Conservation (phyloP, 2,329 filamentous ascomycete species). For the Colletotrichum endophyticum region DNA sequence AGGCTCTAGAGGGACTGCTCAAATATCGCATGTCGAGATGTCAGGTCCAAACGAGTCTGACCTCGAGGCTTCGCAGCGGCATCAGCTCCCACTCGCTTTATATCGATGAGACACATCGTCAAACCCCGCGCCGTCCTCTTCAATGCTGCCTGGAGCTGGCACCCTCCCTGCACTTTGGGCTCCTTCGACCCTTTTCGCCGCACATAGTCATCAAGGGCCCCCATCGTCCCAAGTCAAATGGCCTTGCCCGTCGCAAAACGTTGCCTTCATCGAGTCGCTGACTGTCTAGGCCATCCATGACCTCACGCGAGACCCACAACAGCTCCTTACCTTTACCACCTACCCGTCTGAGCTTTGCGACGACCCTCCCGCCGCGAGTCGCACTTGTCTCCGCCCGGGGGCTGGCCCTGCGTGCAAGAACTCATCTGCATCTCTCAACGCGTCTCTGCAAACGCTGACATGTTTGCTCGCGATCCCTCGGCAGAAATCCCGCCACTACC, state of each 20-base stretch:
- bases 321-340: background rate
- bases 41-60: background rate
- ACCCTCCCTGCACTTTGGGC: slow-evolving; percentile 4
- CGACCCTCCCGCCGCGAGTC: background rate
- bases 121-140: background rate
- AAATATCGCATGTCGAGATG: background rate
- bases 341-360: background rate
- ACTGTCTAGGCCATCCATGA: background rate
- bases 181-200: background rate
- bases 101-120: slow-evolving; percentile 3
- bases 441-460: background rate
- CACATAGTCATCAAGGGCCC: background rate
- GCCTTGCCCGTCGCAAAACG: background rate
- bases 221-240: background rate
- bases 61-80: background rate
- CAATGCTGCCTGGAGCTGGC: slow-evolving; percentile 8
- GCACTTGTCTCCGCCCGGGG: background rate
- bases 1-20: background rate
- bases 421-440: slow-evolving; percentile 14
- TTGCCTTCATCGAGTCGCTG: background rate
- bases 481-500: background rate
- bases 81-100: background rate
- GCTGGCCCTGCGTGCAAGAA: background rate
- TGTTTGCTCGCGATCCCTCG: background rate
- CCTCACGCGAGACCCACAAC: slow-evolving; percentile 1